These are phyloP conservation scores for Olyra latifolia DNA, from an alignment of 176 grass and related monocot species.

Conservation along the genomic window DNA sequence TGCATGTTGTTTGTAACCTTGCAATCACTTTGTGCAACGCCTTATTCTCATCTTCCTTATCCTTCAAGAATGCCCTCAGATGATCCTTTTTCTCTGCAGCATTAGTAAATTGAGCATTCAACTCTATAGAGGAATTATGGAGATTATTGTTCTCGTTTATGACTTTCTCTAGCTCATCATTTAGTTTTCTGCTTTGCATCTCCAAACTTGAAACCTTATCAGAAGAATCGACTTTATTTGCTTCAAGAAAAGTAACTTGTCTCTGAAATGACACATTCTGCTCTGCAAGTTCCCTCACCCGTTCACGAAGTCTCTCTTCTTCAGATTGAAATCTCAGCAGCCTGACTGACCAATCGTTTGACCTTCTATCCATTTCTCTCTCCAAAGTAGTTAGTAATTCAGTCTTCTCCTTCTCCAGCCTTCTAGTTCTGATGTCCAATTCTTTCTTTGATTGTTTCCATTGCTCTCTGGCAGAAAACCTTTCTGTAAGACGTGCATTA, in stretches of 20 bases:
- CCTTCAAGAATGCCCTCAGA: slow-evolving; percentile 57
- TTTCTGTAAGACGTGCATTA: slow-evolving; percentile 73
- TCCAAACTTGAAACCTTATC: slow-evolving; percentile 44
- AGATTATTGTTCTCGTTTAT: slow-evolving; percentile 55
- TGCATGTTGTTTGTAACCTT: slow-evolving; percentile 66
- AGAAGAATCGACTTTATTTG: slow-evolving; percentile 41
- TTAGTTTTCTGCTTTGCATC: slow-evolving; percentile 45
- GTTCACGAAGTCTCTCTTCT: slow-evolving; percentile 83
- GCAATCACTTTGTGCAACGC: slow-evolving; percentile 65
- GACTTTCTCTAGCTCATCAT: slow-evolving; percentile 46
- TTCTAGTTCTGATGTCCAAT: slow-evolving; percentile 54
- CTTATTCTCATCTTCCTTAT: slow-evolving; percentile 72
- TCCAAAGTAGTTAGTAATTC: slow-evolving; percentile 58
- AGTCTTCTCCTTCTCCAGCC: slow-evolving; percentile 76
- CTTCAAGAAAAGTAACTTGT: slow-evolving; percentile 75
- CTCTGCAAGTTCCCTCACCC: slow-evolving; percentile 90
- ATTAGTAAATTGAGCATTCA: slow-evolving; percentile 53
- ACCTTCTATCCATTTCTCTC: slow-evolving; percentile 73
- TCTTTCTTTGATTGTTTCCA: slow-evolving; percentile 58
- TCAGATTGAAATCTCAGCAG: slow-evolving; percentile 69
- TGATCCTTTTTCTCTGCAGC: slow-evolving; percentile 55
- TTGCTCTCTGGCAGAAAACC: slow-evolving; percentile 61
- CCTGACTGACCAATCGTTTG: slow-evolving; percentile 65
- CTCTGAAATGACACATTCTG: slow-evolving; percentile 94
- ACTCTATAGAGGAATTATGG: slow-evolving; percentile 46